Evolutionary conservation across 1,284 basidiomycete species (phyloP).

Genomic region (Albatrellus sp.): DNA sequence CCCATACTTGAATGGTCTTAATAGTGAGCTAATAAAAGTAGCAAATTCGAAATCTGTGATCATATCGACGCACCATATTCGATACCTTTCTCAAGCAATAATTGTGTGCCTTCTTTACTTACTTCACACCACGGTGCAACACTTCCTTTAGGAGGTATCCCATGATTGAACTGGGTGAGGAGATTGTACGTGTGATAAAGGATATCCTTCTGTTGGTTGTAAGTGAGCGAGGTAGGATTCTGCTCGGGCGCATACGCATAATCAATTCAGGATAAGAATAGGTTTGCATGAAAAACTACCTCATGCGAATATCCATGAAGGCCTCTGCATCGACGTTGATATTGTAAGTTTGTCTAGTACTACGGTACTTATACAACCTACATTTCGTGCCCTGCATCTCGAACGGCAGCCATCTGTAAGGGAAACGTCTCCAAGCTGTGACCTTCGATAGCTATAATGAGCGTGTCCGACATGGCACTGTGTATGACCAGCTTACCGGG

Average conservation of each 20-base stretch:
- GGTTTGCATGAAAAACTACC: constrained; percentile 17
- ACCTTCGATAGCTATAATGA: constrained; percentile 21
- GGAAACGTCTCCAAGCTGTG: constrained; percentile 65
- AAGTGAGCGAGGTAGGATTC: constrained; percentile 52
- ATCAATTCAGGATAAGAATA: too few species aligned
- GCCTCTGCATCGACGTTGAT: constrained; percentile 25
- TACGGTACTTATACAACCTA: constrained; percentile 11
- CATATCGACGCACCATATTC: constrained; percentile 43
- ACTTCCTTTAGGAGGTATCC: constrained; percentile 51
- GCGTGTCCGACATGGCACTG: too few species aligned
- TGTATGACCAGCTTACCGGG: constrained; percentile 28
- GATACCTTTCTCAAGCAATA: constrained; percentile 64
- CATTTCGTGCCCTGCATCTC: constrained; percentile 63
- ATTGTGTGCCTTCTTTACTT: constrained; percentile 53
- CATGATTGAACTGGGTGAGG: constrained; percentile 58
- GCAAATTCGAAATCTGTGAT: neutral
- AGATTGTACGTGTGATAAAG: constrained; percentile 56
- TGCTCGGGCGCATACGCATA: constrained; percentile 14
- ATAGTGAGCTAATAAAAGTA: neutral
- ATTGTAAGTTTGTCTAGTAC: constrained; percentile 2
- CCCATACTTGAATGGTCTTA: constrained; percentile 58
- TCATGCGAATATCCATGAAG: constrained; percentile 71
- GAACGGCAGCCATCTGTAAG: constrained; percentile 47
- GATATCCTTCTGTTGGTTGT: constrained; percentile 63
- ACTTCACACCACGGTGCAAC: constrained; percentile 79